Conservation (phyloP, 2,329 filamentous ascomycete genomes). For the Cladophialophora carrionii region DNA sequence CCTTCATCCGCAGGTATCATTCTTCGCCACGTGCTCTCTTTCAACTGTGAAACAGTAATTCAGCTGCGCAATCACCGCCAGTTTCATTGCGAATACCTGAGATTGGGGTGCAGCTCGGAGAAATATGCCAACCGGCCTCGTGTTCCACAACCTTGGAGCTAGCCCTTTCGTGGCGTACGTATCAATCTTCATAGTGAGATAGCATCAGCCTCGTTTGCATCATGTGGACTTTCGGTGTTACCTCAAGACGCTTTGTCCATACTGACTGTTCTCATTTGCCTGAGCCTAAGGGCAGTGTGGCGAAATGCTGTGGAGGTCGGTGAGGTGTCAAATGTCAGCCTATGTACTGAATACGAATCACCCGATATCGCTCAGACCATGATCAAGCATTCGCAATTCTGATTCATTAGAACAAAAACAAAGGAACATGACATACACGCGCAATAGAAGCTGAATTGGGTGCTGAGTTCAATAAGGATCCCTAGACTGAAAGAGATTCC, state of each 20-base stretch:
- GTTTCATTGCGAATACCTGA: not conserved
- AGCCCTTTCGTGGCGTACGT: conserved; percentile 2
- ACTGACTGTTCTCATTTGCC: not conserved
- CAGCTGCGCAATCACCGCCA: conserved; percentile 1
- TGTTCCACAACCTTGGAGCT: conserved; percentile 1
- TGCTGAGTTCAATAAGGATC: not conserved
- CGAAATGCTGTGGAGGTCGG: not conserved
- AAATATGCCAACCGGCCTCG: conserved; percentile 15
- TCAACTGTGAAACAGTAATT: not conserved
- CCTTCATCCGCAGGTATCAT: conserved; percentile 4
- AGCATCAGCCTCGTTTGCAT: not conserved
- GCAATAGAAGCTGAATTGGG: not conserved
- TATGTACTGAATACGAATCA: not conserved
- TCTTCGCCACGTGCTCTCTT: not conserved
- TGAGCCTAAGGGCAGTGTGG: not conserved
- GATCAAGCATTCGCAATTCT: not conserved
- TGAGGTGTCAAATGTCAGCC: not conserved
- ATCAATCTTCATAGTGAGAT: not conserved
- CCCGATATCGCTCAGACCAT: not conserved
- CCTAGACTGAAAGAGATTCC: not conserved
- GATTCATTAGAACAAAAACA: not conserved
- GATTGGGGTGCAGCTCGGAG: conserved; percentile 9
- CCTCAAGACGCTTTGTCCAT: not conserved
- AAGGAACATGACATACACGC: not conserved
- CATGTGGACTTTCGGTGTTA: not conserved